These are phyloP conservation scores for Paratinospora sagittata DNA, from an alignment of 164 flowering plant species.

Conservation along the genomic window DNA sequence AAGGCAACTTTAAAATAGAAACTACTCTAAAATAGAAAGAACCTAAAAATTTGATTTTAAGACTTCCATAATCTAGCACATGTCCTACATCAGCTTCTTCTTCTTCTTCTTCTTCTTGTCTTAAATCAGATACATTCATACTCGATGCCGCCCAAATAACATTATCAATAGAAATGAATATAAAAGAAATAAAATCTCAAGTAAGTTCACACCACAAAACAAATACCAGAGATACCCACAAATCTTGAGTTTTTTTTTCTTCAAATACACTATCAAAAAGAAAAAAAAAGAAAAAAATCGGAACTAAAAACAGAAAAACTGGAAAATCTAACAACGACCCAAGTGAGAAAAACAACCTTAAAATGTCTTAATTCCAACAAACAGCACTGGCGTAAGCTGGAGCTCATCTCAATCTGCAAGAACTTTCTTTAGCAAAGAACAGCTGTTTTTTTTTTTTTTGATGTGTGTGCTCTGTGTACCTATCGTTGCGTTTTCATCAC, in stretches of 20 bases:
- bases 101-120: too few relatives aligned
- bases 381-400: background rate
- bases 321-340: background rate
- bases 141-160: background rate
- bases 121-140: background rate
- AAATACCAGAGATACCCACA: background rate
- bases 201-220: background rate
- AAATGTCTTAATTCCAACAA: background rate
- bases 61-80: too few relatives aligned
- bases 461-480: too few relatives aligned
- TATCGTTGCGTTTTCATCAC: background rate
- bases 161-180: background rate
- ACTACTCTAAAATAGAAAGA: too few relatives aligned
- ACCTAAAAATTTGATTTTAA: too few relatives aligned
- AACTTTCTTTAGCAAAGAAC: background rate
- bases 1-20: too few relatives aligned
- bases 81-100: too few relatives aligned
- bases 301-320: background rate
- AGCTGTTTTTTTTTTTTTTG: background rate
- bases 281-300: background rate
- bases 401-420: slow-evolving; percentile 2
- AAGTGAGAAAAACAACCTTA: background rate
- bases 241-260: too few relatives aligned
- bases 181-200: background rate
- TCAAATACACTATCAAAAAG: too few relatives aligned